Base-by-base conservation (phyloP, 805 yeast species). In the Allodekkera sacchari region DNA sequence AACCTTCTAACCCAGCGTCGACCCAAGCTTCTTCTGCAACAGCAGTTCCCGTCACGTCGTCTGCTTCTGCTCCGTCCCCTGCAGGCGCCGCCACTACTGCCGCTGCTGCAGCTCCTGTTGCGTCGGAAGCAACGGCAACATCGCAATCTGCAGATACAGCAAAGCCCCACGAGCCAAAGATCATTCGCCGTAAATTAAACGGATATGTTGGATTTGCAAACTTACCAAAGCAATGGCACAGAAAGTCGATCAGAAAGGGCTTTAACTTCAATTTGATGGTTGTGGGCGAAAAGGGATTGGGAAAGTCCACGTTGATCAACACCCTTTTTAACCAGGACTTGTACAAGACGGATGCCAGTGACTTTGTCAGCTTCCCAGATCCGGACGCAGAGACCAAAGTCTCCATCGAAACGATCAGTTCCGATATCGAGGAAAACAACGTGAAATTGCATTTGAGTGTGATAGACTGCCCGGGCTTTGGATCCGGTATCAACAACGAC, bases 201-300 rank as follows among this genome's bases (percentile, higher is more conserved):
- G 89, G 94, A 4, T 88, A 82, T 54, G 98, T 92, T 35, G 98
- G 98, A 5, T 92, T 92, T 62, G 95, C 96, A 44, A 92, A 88
- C 61, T 69, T 92, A 52, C 98, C 98, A 37, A 92, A 88, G 54
- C 98, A 92, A 65, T 92, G 96, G 96, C 97, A 92, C 63, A 77
- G 95, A 61, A 85, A 83, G 59, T 80, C 95, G 2, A 74, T 85
- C 39, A 79, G 82, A 58, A 73, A 83, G 52, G 98, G 98, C 10
- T 92, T 92, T 68, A 73, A 68, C 47, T 73, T 92, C 54, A 92
- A 92, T 55, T 55, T 92, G 39, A 73, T 92, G 74, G 85, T 84
- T 36, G 94, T 88, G 41, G 94, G 94, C 44, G 94, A 84, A 63
- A 66, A 78, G 38, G 96, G 98, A 5, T 67, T 89, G 41, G 98